These are phyloP conservation scores for Populus tremula DNA, from an alignment of 345 rosid genomes.

Conservation along the genomic window DNA sequence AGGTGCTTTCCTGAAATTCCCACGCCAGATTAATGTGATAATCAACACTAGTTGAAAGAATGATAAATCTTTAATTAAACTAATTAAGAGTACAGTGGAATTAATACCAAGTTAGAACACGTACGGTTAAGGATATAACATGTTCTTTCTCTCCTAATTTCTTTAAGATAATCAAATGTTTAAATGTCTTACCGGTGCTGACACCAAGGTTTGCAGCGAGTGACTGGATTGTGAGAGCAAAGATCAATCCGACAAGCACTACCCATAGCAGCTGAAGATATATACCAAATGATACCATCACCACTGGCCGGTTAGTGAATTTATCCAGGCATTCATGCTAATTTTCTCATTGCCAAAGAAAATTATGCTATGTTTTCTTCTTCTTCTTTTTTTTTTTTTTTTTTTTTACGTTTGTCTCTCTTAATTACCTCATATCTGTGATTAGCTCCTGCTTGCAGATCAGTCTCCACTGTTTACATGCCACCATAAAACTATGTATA, in stretches of 20 bases:
- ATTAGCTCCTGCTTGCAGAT: constrained; percentile 66
- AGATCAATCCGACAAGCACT: constrained; percentile 50
- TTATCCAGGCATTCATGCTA: not conserved
- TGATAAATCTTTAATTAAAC: not conserved
- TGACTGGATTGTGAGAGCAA: constrained; percentile 68
- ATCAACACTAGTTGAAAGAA: not conserved
- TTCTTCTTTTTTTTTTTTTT: not conserved
- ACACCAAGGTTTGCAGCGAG: constrained; percentile 74
- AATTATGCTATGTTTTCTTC: no score
- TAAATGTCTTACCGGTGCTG: constrained; percentile 43
- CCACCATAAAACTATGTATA: not conserved
- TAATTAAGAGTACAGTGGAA: not conserved
- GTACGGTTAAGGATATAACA: not conserved
- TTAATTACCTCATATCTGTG: constrained; percentile 48
- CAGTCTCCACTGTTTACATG: constrained; percentile 57
- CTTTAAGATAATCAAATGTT: not conserved
- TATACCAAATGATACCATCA: not conserved
- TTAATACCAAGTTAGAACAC: not conserved
- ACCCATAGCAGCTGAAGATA: constrained; percentile 59
- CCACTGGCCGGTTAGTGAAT: not conserved
- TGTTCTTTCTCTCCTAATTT: not conserved
- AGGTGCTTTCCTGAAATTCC: constrained; percentile 53
- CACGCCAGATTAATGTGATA: not conserved
- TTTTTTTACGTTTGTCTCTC: not conserved
- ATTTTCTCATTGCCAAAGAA: not conserved